phyloP scores from a whole-genome alignment of 164 flowering plant genomes.

The Berberis vulgaris region DNA sequence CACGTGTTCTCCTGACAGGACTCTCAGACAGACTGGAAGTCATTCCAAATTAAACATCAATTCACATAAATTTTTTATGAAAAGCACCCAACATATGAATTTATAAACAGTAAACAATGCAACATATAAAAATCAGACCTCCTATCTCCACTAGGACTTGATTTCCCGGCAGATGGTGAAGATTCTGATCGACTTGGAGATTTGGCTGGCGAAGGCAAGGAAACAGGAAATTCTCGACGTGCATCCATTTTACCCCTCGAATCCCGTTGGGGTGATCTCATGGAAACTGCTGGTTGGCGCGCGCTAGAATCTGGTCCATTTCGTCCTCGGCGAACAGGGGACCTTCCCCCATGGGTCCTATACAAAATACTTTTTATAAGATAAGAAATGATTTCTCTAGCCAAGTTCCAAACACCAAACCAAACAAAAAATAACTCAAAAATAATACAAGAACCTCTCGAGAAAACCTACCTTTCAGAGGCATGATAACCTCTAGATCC shows the following conservation, averaged over 20 bases:
- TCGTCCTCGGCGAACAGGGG: slow-evolving; percentile 25
- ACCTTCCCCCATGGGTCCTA: slow-evolving; percentile 28
- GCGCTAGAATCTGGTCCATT: slow-evolving; percentile 17
- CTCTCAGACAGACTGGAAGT: slow-evolving; percentile 27
- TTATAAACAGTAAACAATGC: neutral
- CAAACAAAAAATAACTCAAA: neutral
- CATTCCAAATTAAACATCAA: slow-evolving; percentile 5
- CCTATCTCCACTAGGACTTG: slow-evolving; percentile 28
- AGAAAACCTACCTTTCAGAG: slow-evolving; percentile 16
- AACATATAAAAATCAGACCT: slow-evolving; percentile 27
- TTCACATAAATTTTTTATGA: too few species aligned
- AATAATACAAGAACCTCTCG: neutral
- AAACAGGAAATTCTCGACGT: slow-evolving; percentile 13
- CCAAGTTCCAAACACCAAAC: neutral
- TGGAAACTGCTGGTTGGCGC: slow-evolving; percentile 26
- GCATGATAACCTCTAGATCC: slow-evolving; percentile 15
- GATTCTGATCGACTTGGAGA: slow-evolving; percentile 33
- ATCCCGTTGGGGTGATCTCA: slow-evolving; percentile 55
- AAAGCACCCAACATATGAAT: neutral
- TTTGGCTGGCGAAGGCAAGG: slow-evolving; percentile 25
- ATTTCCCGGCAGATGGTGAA: slow-evolving; percentile 22
- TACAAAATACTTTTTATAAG: neutral
- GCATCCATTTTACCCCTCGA: slow-evolving; percentile 12
- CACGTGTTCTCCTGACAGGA: slow-evolving; percentile 26
- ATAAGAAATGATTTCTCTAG: neutral